Conservation (phyloP, 116 monocot genomes). For the Trichopus zeylanicus region DNA sequence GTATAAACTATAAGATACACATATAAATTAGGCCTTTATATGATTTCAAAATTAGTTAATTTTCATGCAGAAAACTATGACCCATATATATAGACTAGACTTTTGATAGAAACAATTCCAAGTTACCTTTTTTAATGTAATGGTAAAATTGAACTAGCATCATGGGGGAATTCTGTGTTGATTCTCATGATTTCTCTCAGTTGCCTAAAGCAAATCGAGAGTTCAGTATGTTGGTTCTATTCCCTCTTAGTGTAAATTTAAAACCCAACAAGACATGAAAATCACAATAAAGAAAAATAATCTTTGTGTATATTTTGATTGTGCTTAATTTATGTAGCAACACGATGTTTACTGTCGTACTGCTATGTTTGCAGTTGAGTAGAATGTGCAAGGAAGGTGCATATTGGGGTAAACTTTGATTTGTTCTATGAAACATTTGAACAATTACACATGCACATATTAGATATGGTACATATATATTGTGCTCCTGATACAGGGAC, state of each 20-base stretch:
- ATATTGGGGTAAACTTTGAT: slow-evolving; percentile 62
- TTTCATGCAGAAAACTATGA: no score
- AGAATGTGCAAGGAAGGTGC: slow-evolving; percentile 82
- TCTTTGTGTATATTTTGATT: neutral
- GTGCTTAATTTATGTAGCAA: neutral
- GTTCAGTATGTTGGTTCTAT: no score
- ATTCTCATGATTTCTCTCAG: no score
- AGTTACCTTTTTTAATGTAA: no score
- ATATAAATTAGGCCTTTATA: neutral
- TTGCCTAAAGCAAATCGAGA: no score
- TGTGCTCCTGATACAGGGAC: slow-evolving; percentile 26
- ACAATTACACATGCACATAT: no score
- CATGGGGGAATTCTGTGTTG: no score
- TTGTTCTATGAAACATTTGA: neutral
- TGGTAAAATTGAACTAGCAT: no score
- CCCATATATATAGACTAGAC: no score
- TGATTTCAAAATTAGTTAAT: neutral
- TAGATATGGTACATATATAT: neutral
- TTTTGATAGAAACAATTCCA: no score
- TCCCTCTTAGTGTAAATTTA: no score
- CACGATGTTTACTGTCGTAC: neutral
- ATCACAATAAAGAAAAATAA: neutral
- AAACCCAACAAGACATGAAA: no score
- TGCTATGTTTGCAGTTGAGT: slow-evolving; percentile 49
- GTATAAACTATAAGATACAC: neutral